Conservation (phyloP, 2,329 filamentous ascomycete genomes). For the Colletotrichum tropicicola region DNA sequence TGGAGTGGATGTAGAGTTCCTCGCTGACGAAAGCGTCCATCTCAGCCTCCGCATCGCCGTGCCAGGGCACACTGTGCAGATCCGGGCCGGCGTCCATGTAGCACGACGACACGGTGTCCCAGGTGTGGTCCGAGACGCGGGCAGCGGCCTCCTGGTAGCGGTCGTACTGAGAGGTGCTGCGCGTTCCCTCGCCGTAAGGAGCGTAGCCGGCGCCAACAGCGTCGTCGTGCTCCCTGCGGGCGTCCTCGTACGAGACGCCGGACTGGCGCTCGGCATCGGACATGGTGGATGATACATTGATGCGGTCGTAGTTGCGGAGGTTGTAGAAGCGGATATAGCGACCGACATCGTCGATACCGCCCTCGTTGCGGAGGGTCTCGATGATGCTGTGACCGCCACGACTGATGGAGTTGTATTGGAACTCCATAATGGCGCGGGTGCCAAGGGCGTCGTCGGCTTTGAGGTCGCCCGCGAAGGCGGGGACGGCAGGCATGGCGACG, state of each 20-base stretch:
- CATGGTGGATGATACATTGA: slow-evolving; percentile 76
- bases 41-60: slow-evolving; percentile 63
- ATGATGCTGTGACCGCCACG: slow-evolving; percentile 82
- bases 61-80: slow-evolving; percentile 68
- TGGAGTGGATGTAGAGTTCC: slow-evolving; percentile 71
- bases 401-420: slow-evolving; percentile 83
- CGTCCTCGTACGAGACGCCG: slow-evolving; percentile 74
- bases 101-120: slow-evolving; percentile 80
- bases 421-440: slow-evolving; percentile 88
- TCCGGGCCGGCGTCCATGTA: slow-evolving; percentile 84
- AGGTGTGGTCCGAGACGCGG: slow-evolving; percentile 63
- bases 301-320: slow-evolving; percentile 83
- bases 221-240: slow-evolving; percentile 71
- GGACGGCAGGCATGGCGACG: slow-evolving; percentile 81
- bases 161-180: slow-evolving; percentile 59
- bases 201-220: slow-evolving; percentile 58
- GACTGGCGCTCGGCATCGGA: slow-evolving; percentile 65
- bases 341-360: slow-evolving; percentile 74
- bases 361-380: slow-evolving; percentile 71
- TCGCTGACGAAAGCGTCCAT: slow-evolving; percentile 70
- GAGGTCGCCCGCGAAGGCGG: slow-evolving; percentile 84
- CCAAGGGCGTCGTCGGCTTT: slow-evolving; percentile 76
- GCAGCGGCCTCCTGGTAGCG: slow-evolving; percentile 78
- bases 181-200: slow-evolving; percentile 41
- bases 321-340: slow-evolving; percentile 88